Evolutionary conservation across 2,329 filamentous ascomycete genomes (phyloP), one percentile per base, ranked within the genome.

Genomic region (Phaeophleospora eucalypticola): DNA sequence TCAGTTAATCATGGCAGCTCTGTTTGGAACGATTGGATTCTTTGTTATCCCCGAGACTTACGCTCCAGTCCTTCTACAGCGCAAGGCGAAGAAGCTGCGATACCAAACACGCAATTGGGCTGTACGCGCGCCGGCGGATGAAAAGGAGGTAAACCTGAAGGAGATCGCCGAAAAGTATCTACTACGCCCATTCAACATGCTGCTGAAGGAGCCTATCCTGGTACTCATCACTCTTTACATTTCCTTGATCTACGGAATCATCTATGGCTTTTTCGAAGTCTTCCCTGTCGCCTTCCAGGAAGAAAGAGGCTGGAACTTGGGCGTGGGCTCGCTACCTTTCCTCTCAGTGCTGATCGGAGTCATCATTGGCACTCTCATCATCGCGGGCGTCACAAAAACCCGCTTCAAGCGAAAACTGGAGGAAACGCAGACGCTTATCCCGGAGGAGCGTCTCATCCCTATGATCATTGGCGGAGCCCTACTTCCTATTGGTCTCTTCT

Each of bases 111-210:
- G 70, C 12, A 65, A 60, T 19, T 53, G 46, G 46, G 51, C 52
- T 8, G 44, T 59, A 7, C 57, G 42, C 15, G 56, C 58, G 3
- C 70, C 68, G 41, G 63, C 73, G 34, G 69, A 72, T 21, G 61
- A 61, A 4, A 64, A 66, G 10, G 63, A 72, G 29, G 58, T 74
- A 41, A 70, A 76, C 51, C 44, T 65, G 8, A 66, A 66, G 8
- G 65, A 69, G 32, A 70, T 79, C 44, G 61, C 70, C 6, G 78
- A 77, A 21, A 79, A 78, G 58, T 74, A 83, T 56, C 70, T 80
- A 20, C 67, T 84, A 79, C 46, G 55, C 3, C 58, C 58, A 1
- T 57, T 57, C 34, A 58, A 60, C 40, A 54, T 59, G 41, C 46
- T 59, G 36, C 43, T 42, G 12, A 38, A 57, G 21, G 55, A 77